phyloP scores from a whole-genome alignment of 805 yeast species.

The Candida qinlingensis region DNA sequence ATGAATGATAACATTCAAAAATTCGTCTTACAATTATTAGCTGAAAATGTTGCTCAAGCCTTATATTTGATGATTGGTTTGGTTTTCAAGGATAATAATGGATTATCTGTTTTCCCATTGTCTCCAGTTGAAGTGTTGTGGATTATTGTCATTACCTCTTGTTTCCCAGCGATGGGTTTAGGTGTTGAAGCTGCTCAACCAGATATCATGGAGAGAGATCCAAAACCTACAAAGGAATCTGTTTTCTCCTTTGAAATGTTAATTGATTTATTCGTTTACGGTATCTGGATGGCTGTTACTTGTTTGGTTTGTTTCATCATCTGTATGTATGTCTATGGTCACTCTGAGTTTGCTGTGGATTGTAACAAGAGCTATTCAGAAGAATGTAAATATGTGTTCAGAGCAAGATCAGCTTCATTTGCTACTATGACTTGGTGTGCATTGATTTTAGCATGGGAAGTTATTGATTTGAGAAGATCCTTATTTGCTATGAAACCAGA shows the following conservation, averaged over 20 bases:
- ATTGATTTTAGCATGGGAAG: conserved; percentile 77
- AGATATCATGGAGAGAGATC: conserved; percentile 60
- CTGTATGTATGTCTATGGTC: conserved; percentile 61
- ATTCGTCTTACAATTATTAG: conserved; percentile 67
- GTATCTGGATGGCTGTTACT: conserved; percentile 64
- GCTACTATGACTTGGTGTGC: conserved; percentile 81
- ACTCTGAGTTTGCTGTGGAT: conserved; percentile 56
- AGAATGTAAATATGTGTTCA: conserved; percentile 58
- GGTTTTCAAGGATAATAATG: conserved; percentile 58
- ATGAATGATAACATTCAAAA: conserved; percentile 77
- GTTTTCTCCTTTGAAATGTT: conserved; percentile 66
- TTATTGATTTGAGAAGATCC: conserved; percentile 64
- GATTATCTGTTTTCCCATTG: conserved; percentile 73
- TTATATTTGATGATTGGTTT: conserved; percentile 65
- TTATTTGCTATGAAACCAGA: conserved; percentile 68
- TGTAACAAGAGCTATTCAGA: conserved; percentile 51
- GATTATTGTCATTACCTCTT: conserved; percentile 74
- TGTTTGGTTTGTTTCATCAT: conserved; percentile 64
- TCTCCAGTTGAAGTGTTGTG: conserved; percentile 77
- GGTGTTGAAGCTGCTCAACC: conserved; percentile 63
- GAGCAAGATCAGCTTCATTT: conserved; percentile 73
- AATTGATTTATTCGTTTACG: conserved; percentile 66
- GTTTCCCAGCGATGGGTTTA: conserved; percentile 82
- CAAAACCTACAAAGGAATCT: conserved; percentile 47
- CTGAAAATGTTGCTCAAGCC: conserved; percentile 71